These are phyloP conservation scores for Colletotrichum orbiculare DNA, from an alignment of 2,329 filamentous ascomycete species.

Conservation along the genomic window DNA sequence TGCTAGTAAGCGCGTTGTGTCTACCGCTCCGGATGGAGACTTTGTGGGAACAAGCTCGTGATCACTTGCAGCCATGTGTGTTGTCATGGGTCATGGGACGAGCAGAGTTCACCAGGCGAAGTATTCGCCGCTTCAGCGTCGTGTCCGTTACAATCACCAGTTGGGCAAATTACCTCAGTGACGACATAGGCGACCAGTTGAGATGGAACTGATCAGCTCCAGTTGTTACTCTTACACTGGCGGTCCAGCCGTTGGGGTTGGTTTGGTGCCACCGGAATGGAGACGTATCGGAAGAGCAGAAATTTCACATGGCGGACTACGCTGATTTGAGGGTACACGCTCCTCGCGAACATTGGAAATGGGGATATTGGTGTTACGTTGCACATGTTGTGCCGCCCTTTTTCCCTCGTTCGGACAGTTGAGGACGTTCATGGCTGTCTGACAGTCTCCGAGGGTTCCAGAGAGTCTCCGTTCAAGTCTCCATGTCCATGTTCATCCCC, in stretches of 20 bases:
- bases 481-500: constrained; percentile 16
- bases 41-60: constrained; percentile 23
- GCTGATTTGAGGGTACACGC: background rate
- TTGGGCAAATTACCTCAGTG: constrained; percentile 31
- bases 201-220: constrained; percentile 22
- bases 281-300: constrained; percentile 1
- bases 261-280: constrained; percentile 24
- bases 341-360: too few relatives aligned
- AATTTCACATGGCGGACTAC: constrained; percentile 9
- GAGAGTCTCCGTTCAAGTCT: background rate
- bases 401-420: background rate
- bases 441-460: constrained; percentile 5
- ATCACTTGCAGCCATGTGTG: constrained; percentile 26
- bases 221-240: constrained; percentile 7
- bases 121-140: constrained; percentile 15
- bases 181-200: constrained; percentile 27
- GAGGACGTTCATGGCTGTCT: constrained; percentile 4
- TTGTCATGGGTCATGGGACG: constrained; percentile 16
- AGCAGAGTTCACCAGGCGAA: background rate
- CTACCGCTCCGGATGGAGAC: constrained; percentile 4
- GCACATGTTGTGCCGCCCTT: background rate
- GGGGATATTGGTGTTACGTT: background rate
- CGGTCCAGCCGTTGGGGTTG: background rate
- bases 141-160: constrained; percentile 17
- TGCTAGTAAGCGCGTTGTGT: background rate